Base-by-base conservation (phyloP, 257 asterid species). In the Linderniella brevidens region DNA sequence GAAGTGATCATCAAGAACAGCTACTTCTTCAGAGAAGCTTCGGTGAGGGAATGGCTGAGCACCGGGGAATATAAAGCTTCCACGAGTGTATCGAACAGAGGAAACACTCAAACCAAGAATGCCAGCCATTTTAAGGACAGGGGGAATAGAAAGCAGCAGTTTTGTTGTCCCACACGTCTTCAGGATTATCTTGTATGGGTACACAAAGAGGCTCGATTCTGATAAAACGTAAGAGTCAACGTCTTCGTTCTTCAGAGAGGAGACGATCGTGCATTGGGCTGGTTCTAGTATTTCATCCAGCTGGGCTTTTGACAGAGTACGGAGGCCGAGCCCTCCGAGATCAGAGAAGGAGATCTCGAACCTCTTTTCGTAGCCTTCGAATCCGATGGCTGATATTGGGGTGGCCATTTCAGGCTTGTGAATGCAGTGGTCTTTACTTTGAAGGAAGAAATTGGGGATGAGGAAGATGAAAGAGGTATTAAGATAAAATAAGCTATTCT, bases 101-200 rank as follows among this genome's bases (percentile, higher is more conserved):
- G 64, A 63, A 65, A 84, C 79, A 9, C 55, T 13, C 39, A 84
- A 75, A 16, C 69, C 61, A 12, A 77, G 83, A 5, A 48, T 8
- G 9, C 46, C 73, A 1, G 88, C 79, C 57, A 71, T 16, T 18
- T 66, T 56, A 13, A 85, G 82, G 47, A 80, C 56, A 29, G 78
- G 70, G 12, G 92, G 92, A 65, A 85, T 72, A 0, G 93, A 81
- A 9, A 85, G 74, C 58, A 81, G 86, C 65, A 85, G 67, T 50
- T 81, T 85, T 1, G 96, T 85, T 38, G 96, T 78, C 63, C 92
- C 93, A 58, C 93, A 85, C 18, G 96, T 85, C 58, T 85, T 85
- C 55, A 81, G 42, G 3, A 85, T 78, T 1, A 85, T 70, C 74
- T 81, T 78, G 75, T 71, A 65, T 0, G 92, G 61, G 65, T 65